Evolutionary conservation across 208 protist species (phyloP), one percentile per base, ranked within the genome.

Genomic region (Trypanosomatidae sp.): DNA sequence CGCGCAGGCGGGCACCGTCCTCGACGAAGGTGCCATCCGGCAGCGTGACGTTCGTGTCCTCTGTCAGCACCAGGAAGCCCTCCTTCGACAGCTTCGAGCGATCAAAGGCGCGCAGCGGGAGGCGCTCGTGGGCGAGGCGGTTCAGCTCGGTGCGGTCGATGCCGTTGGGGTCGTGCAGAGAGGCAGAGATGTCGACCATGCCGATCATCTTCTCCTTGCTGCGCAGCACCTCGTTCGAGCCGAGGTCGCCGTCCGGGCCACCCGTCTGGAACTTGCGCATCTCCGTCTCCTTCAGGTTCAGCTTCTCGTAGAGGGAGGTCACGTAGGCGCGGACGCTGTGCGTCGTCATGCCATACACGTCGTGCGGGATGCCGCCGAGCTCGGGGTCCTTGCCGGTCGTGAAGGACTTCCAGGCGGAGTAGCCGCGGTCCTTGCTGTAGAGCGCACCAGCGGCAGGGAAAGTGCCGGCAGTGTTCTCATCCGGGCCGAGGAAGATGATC

Each of bases 401-500:
- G 76, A 99, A 98, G 66, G 94, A 95, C 82, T 98, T 98, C 97
- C 98, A 99, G 59, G 90, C 92, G 12, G 70, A 67, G 79, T 92
- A 97, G 50, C 91, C 92, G 55, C 94, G 88, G 17, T 82, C 62
- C 79, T 94, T 97, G 77, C 93, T 92, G 85, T 91, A 83, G 44
- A 94, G 71, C 22, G 91, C 86, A 49, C 89, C 92, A 8, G 81
- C 86, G 22, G 84, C 83, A 5, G 87, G 86, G 80, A 95, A 91
- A 41, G 84, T 89, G 76, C 98, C 93, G 33, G 97, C 96, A 5
- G 96, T 98, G 81, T 96, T 95, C 83, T 98, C 95, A 69, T 98
- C 93, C n/a, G 98, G 98, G 39, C 98, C 98, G 19, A 99, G 81
- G 85, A 99, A 99, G 72, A 99, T 85, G 74, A 99, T 97, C 78